Percentiles rank a stretch among this genome's conserved stretches.
These are phyloP conservation scores for Arachnomyces sp. DNA, from an alignment of 2,329 filamentous ascomycete genomes.

Conservation along the genomic window DNA sequence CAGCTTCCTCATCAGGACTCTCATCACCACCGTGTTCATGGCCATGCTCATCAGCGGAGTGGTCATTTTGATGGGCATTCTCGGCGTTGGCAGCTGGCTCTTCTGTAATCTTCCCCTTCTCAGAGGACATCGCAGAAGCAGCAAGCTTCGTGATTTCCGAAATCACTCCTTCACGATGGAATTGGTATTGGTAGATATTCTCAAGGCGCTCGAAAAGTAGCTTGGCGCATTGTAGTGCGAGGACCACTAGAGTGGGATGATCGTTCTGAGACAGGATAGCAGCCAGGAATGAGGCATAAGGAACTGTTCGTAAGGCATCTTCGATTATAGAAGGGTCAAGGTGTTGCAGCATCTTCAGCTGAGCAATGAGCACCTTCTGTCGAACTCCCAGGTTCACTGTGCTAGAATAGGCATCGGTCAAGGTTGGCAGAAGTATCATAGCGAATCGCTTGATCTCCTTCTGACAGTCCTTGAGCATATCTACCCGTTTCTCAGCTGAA, in stretches of 20 bases:
- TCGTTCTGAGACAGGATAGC: constrained; percentile 94
- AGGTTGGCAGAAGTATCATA: constrained; percentile 82
- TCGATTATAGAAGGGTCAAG: constrained; percentile 76
- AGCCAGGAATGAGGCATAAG: constrained; percentile 91
- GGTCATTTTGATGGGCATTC: constrained; percentile 7
- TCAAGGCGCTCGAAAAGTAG: constrained; percentile 76
- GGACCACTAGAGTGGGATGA: constrained; percentile 76
- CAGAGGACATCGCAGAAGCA: constrained; percentile 29
- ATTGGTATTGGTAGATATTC: constrained; percentile 86
- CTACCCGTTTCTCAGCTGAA: constrained; percentile 67
- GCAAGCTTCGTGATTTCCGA: constrained; percentile 80
- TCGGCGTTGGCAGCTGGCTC: constrained; percentile 8
- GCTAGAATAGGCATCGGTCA: constrained; percentile 95
- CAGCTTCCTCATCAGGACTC: constrained; percentile 16
- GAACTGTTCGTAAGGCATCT: constrained; percentile 76
- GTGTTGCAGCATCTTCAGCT: constrained; percentile 95
- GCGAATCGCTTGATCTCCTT: constrained; percentile 83
- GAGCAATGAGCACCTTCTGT: constrained; percentile 90
- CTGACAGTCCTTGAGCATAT: constrained; percentile 73
- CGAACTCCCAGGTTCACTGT: constrained; percentile 92
- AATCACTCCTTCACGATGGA: constrained; percentile 94
- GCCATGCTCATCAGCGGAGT: constrained; percentile 13
- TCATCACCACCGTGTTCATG: constrained; percentile 20
- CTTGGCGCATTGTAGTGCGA: constrained; percentile 81
- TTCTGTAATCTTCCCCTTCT: constrained; percentile 8